These are phyloP conservation scores for Penicillium crystallinum DNA, from an alignment of 495 filamentous ascomycete genomes.

Conservation along the genomic window DNA sequence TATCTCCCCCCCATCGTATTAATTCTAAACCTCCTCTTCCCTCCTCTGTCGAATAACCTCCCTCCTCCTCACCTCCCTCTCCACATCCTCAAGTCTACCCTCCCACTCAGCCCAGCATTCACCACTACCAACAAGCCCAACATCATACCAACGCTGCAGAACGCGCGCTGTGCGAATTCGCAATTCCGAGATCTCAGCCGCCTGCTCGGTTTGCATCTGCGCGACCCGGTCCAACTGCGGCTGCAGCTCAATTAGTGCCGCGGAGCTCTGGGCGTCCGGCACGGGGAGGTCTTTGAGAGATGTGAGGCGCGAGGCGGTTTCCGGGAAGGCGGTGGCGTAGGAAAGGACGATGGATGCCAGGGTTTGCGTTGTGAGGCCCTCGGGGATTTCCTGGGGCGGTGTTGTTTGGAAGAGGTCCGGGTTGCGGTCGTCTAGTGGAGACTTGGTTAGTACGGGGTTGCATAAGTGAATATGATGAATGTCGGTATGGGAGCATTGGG, in stretches of 20 bases:
- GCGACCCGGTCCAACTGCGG: conserved; percentile 67
- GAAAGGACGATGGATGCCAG: conserved; percentile 66
- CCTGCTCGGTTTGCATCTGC: conserved; percentile 63
- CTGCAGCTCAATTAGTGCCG: conserved; percentile 59
- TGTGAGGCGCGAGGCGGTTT: conserved; percentile 73
- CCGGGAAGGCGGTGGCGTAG: conserved; percentile 66
- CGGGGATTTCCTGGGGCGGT: conserved; percentile 32
- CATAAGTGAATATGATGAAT: not conserved
- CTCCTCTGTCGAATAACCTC: conserved; percentile 45
- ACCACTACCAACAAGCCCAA: conserved; percentile 60
- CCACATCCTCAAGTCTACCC: conserved; percentile 59
- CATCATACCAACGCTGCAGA: conserved; percentile 78
- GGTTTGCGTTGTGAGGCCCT: conserved; percentile 39
- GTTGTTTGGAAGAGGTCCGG: conserved; percentile 54
- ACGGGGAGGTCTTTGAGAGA: conserved; percentile 73
- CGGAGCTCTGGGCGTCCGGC: conserved; percentile 62
- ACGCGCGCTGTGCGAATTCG: conserved; percentile 64
- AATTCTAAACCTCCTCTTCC: conserved; percentile 35
- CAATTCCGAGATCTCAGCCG: conserved; percentile 64
- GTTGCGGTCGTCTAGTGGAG: conserved; percentile 46
- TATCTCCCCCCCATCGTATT: too few relatives aligned
- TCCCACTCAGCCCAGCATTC: conserved; percentile 73
- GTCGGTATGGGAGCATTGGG: not conserved
- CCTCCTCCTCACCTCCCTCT: conserved; percentile 56
- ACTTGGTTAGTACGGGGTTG: conserved; percentile 9